phyloP scores from a whole-genome alignment of 208 protist genomes.

The Novymonas esmeraldas region DNA sequence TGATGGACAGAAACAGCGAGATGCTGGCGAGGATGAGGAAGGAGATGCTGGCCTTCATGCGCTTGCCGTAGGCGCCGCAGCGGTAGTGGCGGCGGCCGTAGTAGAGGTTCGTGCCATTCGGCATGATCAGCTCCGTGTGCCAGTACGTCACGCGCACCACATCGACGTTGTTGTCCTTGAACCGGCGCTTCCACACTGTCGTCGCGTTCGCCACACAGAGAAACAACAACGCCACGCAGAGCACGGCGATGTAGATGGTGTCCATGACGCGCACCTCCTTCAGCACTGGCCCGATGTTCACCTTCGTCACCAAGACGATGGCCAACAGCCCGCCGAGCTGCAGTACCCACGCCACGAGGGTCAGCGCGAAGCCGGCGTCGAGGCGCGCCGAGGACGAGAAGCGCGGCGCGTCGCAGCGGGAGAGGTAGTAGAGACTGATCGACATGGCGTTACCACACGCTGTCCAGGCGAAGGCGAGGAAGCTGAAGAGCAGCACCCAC shows the following conservation, averaged over 20 bases:
- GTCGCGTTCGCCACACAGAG: constrained; percentile 43
- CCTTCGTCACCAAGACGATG: constrained; percentile 41
- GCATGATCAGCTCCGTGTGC: constrained; percentile 61
- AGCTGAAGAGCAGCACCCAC: constrained; percentile 49
- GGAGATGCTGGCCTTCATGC: constrained; percentile 65
- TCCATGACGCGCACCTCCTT: constrained; percentile 55
- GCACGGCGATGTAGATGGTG: constrained; percentile 47
- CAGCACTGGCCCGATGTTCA: constrained; percentile 60
- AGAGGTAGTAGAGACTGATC: constrained; percentile 48
- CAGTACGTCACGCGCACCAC: constrained; percentile 69
- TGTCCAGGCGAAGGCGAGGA: constrained; percentile 56
- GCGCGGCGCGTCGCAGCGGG: constrained; percentile 41
- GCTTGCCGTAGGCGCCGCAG: constrained; percentile 54
- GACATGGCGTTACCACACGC: constrained; percentile 59
- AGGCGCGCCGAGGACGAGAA: constrained; percentile 37
- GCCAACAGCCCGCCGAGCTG: constrained; percentile 43
- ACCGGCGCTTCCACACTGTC: constrained; percentile 59
- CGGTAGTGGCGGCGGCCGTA: constrained; percentile 49
- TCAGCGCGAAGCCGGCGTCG: constrained; percentile 62
- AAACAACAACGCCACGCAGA: constrained; percentile 40
- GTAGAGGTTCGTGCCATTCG: constrained; percentile 41
- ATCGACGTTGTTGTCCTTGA: constrained; percentile 36
- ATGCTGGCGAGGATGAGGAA: constrained; percentile 58
- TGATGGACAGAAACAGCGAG: constrained; percentile 33
- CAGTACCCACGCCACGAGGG: constrained; percentile 55